phyloP scores from a whole-genome alignment of 2,329 filamentous ascomycete genomes.

The Passalora sequoiae region DNA sequence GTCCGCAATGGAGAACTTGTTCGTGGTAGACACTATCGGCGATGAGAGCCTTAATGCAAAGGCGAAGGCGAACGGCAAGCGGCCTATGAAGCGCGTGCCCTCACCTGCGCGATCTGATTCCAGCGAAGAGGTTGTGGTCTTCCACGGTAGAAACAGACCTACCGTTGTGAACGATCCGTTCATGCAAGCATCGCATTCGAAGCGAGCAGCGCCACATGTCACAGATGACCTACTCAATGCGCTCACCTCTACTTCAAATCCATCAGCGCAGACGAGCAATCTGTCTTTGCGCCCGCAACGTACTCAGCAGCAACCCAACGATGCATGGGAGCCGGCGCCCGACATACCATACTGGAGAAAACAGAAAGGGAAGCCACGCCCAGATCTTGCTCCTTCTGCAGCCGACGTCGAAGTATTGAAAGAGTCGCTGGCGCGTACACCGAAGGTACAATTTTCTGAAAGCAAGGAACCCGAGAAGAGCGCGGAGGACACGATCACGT shows the following conservation, averaged over 20 bases:
- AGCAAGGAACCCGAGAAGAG: constrained; percentile 6
- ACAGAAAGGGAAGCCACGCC: constrained; percentile 13
- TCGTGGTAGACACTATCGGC: constrained; percentile 33
- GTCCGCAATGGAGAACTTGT: constrained; percentile 14
- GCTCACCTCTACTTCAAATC: constrained; percentile 8
- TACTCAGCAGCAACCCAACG: constrained; percentile 7
- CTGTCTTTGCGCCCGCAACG: too few species aligned
- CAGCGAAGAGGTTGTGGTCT: constrained; percentile 69
- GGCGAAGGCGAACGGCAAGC: constrained; percentile 15
- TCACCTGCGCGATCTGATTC: constrained; percentile 51
- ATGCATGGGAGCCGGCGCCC: constrained; percentile 27
- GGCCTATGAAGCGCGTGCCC: constrained; percentile 32
- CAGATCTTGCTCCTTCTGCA: constrained; percentile 20
- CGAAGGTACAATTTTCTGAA: constrained; percentile 19
- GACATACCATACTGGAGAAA: constrained; percentile 27
- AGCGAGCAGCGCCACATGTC: constrained; percentile 22
- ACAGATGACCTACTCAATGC: constrained; percentile 26
- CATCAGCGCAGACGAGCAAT: too few species aligned
- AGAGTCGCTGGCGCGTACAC: constrained; percentile 10
- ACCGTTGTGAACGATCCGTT: constrained; percentile 28
- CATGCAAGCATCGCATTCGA: constrained; percentile 1
- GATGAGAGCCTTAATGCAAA: constrained; percentile 25
- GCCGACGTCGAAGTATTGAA: constrained; percentile 15
- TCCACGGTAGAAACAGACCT: constrained; percentile 49
- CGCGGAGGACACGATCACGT: constrained; percentile 20